Conservation (phyloP, 129 eudicot species). For the Tagetes patula region DNA sequence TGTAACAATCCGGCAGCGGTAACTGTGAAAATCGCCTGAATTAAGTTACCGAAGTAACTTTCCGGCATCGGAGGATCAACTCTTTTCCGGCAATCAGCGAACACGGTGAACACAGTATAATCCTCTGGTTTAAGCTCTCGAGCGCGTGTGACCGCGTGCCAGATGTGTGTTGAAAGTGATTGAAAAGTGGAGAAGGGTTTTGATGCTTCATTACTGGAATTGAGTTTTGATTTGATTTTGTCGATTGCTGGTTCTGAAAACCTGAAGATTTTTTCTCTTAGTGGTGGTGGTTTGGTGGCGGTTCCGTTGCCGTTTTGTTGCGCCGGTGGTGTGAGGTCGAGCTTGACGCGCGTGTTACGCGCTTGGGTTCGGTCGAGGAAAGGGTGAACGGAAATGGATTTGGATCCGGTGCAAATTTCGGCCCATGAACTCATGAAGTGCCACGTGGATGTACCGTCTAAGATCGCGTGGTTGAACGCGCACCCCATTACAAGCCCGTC, state of each 20-base stretch:
- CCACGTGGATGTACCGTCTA: slow-evolving; percentile 98
- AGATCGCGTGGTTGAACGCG: slow-evolving; percentile 87
- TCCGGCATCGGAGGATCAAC: slow-evolving; percentile 98
- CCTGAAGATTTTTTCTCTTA: slow-evolving; percentile 75
- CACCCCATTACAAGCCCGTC: slow-evolving; percentile 89
- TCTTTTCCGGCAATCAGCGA: slow-evolving; percentile 89
- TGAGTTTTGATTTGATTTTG: slow-evolving; percentile 57
- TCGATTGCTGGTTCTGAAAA: slow-evolving; percentile 82
- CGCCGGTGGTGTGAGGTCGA: slow-evolving; percentile 72
- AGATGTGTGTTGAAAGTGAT: slow-evolving; percentile 85
- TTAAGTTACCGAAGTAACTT: slow-evolving; percentile 86
- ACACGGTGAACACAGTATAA: slow-evolving; percentile 91
- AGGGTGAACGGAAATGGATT: slow-evolving; percentile 57
- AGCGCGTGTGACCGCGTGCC: slow-evolving; percentile 86
- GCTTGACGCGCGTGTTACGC: slow-evolving; percentile 80
- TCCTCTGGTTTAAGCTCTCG: slow-evolving; percentile 80
- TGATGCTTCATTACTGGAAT: slow-evolving; percentile 50
- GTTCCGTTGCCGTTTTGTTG: slow-evolving; percentile 43
- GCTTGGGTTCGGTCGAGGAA: slow-evolving; percentile 91
- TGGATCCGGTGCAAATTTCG: slow-evolving; percentile 72
- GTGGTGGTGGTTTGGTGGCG: slow-evolving; percentile 27
- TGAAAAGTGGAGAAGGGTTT: slow-evolving; percentile 91
- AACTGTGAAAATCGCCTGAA: slow-evolving; percentile 92
- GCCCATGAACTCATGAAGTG: slow-evolving; percentile 99
- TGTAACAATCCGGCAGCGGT: slow-evolving; percentile 79